Percentiles rank a stretch among this genome's conserved stretches.
phyloP scores from a whole-genome alignment of 75 land plant genomes.

The Adiantum capillusveneris region DNA sequence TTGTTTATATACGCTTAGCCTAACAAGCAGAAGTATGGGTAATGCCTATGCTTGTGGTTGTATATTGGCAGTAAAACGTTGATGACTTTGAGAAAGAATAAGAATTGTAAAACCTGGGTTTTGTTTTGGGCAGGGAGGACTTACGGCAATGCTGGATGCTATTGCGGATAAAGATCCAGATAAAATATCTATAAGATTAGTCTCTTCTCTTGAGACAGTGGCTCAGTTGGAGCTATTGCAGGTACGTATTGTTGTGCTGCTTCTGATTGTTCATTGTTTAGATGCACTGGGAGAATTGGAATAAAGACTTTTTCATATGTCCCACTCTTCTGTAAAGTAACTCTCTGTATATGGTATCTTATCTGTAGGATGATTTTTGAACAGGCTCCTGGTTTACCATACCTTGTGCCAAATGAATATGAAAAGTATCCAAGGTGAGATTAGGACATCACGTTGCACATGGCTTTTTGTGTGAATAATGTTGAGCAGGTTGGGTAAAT shows the following conservation, averaged over 20 bases:
- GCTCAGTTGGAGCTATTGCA: slow-evolving; percentile 80
- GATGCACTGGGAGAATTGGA: too few species aligned
- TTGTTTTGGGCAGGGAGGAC: slow-evolving; percentile 40
- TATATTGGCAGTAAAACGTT: too few species aligned
- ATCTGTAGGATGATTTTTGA: slow-evolving; percentile 7
- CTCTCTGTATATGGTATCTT: background rate
- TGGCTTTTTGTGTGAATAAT: too few species aligned
- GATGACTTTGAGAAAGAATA: too few species aligned
- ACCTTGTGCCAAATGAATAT: slow-evolving; percentile 78
- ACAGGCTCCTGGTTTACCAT: slow-evolving; percentile 90
- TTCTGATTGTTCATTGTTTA: background rate
- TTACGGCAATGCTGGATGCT: slow-evolving; percentile 44
- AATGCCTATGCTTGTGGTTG: too few species aligned
- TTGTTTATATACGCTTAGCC: too few species aligned
- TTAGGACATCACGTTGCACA: background rate
- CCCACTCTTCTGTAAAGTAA: background rate
- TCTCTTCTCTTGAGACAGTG: slow-evolving; percentile 77
- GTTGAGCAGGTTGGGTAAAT: too few species aligned
- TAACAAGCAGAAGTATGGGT: too few species aligned
- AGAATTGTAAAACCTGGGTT: slow-evolving; percentile 2
- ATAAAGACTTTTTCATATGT: background rate
- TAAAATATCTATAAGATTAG: slow-evolving; percentile 73
- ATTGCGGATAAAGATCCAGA: slow-evolving; percentile 87
- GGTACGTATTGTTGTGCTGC: slow-evolving; percentile 22
- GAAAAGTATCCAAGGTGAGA: slow-evolving; percentile 69